A percentile compares a stretch with the other conserved stretches of the same genome.
Evolutionary conservation across 257 asterid species (phyloP).

Genomic region (Solanum sitiens): DNA sequence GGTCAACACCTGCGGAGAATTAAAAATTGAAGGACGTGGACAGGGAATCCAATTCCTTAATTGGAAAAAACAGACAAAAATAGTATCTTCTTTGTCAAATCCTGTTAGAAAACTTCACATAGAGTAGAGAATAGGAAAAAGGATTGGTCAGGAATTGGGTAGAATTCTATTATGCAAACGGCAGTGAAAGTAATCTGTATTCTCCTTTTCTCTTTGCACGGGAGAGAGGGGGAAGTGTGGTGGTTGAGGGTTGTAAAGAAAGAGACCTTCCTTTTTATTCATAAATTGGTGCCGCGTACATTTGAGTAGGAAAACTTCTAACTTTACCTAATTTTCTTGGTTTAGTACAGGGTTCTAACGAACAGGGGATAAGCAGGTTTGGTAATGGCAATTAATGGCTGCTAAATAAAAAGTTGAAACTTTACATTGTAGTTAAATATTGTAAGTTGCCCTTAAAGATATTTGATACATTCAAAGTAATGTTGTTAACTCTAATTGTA

Average conservation of each 20-base stretch:
- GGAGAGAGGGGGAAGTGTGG: not conserved
- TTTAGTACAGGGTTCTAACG: not conserved
- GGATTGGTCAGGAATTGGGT: not conserved
- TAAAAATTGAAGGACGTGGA: not conserved
- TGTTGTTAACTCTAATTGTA: conserved; percentile 7
- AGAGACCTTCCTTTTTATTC: not conserved
- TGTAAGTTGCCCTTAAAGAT: not conserved
- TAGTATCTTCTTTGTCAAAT: not conserved
- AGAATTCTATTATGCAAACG: not conserved
- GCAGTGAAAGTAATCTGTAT: not conserved
- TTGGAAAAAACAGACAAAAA: not conserved
- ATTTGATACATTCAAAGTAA: not conserved
- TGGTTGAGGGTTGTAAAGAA: not conserved
- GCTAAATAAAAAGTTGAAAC: not conserved
- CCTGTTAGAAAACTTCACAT: not conserved
- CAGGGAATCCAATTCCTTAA: not conserved
- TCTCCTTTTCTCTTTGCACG: not conserved
- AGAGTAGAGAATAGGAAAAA: not conserved
- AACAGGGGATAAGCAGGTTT: not conserved
- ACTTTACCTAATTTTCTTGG: not conserved
- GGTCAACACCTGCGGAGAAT: not conserved
- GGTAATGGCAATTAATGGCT: not conserved
- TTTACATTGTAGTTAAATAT: not conserved
- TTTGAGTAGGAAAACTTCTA: not conserved
- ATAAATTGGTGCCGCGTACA: not conserved